Evolutionary conservation across 176 grass and related monocot genomes (phyloP).

Genomic region (Urochloa ruziziensis): DNA sequence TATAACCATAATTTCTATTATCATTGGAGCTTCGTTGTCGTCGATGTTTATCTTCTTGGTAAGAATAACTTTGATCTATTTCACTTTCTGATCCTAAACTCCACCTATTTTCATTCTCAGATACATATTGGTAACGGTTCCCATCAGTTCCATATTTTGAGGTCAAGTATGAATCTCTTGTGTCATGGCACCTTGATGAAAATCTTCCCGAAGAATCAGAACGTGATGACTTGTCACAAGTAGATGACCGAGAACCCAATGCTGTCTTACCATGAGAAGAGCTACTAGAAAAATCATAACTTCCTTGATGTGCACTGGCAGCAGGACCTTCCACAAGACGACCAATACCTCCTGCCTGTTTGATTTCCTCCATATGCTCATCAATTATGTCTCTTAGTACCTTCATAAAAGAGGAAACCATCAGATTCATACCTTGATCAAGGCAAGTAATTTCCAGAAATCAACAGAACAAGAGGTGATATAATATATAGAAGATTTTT

Average conservation of each 20-base stretch:
- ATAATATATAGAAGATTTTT: background rate
- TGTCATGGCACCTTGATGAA: constrained; percentile 47
- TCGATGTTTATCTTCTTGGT: constrained; percentile 8
- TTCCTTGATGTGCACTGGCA: constrained; percentile 24
- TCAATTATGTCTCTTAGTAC: constrained; percentile 97
- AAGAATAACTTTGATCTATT: constrained; percentile 21
- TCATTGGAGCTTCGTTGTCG: constrained; percentile 36
- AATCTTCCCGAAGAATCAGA: constrained; percentile 41
- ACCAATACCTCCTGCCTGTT: constrained; percentile 68
- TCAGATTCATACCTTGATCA: constrained; percentile 25
- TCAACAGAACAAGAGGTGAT: constrained; percentile 4
- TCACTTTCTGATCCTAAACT: constrained; percentile 31
- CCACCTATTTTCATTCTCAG: constrained; percentile 32
- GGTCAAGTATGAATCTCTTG: constrained; percentile 24
- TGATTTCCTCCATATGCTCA: constrained; percentile 96
- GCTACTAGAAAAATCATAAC: constrained; percentile 25
- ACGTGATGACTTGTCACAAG: constrained; percentile 43
- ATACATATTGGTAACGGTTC: constrained; percentile 25
- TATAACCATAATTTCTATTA: constrained; percentile 17
- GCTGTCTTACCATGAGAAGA: constrained; percentile 34
- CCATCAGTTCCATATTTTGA: constrained; percentile 37
- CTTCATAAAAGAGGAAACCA: constrained; percentile 48
- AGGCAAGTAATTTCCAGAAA: constrained; percentile 25
- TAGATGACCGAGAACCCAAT: constrained; percentile 36
- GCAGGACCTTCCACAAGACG: constrained; percentile 43